phyloP scores from a whole-genome alignment of 306 rosid genomes.

The Astragalus membranaceus region DNA sequence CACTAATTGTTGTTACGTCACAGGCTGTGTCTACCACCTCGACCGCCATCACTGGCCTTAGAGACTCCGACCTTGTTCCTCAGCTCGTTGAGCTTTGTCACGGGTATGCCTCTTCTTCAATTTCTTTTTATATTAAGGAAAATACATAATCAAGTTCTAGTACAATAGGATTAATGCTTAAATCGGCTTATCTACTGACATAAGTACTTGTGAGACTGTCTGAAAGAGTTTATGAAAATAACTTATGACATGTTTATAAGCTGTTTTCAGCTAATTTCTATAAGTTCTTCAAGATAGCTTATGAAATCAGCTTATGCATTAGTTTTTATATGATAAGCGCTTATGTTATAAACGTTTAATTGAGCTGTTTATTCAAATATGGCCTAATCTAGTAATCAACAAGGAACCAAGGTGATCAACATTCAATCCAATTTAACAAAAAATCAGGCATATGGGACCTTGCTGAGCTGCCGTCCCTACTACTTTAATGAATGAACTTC shows the following conservation, averaged over 20 bases:
- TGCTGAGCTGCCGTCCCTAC: not conserved
- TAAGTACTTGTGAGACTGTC: too few species aligned
- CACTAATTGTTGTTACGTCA: constrained; percentile 81
- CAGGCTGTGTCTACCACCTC: constrained; percentile 97
- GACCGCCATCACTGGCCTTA: constrained; percentile 61
- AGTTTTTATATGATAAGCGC: too few species aligned
- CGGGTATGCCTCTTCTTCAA: constrained; percentile 49
- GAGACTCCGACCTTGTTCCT: constrained; percentile 93
- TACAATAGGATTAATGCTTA: not conserved
- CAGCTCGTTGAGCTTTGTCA: constrained; percentile 91
- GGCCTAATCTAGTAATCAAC: not conserved
- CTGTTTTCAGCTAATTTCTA: too few species aligned
- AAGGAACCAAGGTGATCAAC: not conserved
- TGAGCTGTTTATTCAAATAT: too few species aligned
- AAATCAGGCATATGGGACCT: not conserved
- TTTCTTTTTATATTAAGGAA: not conserved
- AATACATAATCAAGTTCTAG: constrained; percentile 1
- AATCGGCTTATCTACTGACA: not conserved
- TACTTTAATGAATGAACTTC: constrained; percentile 5
- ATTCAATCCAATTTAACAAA: not conserved
- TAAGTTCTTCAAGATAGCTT: too few species aligned
- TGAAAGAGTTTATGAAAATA: too few species aligned
- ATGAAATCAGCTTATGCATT: too few species aligned
- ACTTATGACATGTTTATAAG: too few species aligned
- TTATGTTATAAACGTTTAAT: too few species aligned